phyloP scores from a whole-genome alignment of 1,284 basidiomycete genomes.

The Phenoliferia sp. region DNA sequence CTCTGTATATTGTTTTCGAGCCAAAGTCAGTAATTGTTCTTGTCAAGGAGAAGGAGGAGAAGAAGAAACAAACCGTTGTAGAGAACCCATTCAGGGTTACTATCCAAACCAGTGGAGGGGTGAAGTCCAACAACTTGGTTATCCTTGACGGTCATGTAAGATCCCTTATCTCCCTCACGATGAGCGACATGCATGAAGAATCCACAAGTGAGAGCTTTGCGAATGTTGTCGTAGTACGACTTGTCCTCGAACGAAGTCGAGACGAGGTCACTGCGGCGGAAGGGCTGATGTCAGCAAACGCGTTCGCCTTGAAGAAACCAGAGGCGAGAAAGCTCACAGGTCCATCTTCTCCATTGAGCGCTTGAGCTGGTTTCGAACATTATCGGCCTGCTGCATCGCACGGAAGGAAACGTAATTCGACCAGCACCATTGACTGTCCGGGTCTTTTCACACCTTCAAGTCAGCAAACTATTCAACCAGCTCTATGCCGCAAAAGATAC shows the following conservation, averaged over 20 bases:
- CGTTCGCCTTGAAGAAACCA: neutral
- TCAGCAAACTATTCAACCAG: too few relatives aligned
- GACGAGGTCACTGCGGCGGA: constrained; percentile 64
- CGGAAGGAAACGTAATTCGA: constrained; percentile 82
- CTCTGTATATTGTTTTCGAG: constrained; percentile 43
- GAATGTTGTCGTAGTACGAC: constrained; percentile 71
- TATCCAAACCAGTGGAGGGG: constrained; percentile 85
- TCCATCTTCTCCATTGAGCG: constrained; percentile 79
- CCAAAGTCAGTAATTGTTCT: neutral
- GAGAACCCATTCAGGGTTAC: constrained; percentile 92
- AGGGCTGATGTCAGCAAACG: neutral
- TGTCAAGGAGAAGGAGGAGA: neutral
- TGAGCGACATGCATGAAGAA: constrained; percentile 99
- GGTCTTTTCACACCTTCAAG: constrained; percentile 44
- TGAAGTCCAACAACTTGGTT: constrained; percentile 92
- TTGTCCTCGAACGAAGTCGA: constrained; percentile 69
- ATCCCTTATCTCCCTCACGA: constrained; percentile 83
- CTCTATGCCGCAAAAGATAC: too few relatives aligned
- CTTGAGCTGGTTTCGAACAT: constrained; percentile 86
- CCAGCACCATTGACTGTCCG: constrained; percentile 88
- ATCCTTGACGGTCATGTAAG: constrained; percentile 73
- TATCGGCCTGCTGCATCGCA: constrained; percentile 85
- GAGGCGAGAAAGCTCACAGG: constrained; percentile 21
- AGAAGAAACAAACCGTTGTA: constrained; percentile 64
- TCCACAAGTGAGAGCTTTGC: constrained; percentile 80